Percentiles rank a stretch among this genome's conserved stretches.
Evolutionary conservation across 1,139 yeast species (phyloP).

Genomic region (Suhomyces coccinellae): DNA sequence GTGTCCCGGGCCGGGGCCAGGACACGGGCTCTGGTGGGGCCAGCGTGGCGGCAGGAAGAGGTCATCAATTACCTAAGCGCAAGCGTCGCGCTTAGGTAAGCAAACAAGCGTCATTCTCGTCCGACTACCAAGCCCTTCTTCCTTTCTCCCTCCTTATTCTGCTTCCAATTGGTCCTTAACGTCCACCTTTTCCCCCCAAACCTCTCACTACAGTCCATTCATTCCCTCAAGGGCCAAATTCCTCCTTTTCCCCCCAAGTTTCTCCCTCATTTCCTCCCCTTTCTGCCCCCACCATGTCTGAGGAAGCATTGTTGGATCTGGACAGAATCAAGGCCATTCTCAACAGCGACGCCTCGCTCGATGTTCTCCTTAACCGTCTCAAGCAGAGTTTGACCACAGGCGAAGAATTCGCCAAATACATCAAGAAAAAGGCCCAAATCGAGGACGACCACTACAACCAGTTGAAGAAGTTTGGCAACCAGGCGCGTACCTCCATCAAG

Average conservation of each 20-base stretch:
- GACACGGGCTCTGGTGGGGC: too few relatives aligned
- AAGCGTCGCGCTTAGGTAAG: slow-evolving; percentile 1
- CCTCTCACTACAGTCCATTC: not conserved
- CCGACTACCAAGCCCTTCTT: too few relatives aligned
- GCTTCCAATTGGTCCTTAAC: not conserved
- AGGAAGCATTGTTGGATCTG: slow-evolving; percentile 27
- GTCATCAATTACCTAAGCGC: not conserved
- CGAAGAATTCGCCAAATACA: slow-evolving; percentile 78
- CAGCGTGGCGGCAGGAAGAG: too few relatives aligned
- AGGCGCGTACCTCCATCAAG: slow-evolving; percentile 55
- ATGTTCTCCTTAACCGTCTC: slow-evolving; percentile 65
- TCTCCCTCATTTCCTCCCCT: too few relatives aligned
- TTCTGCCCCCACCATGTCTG: slow-evolving; percentile 13
- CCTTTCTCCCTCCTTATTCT: too few relatives aligned
- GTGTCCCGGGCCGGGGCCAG: too few relatives aligned
- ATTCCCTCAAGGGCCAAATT: not conserved
- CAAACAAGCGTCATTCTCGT: slow-evolving; percentile 1
- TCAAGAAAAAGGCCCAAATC: slow-evolving; percentile 73
- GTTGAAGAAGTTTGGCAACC: slow-evolving; percentile 62
- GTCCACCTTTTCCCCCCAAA: not conserved
- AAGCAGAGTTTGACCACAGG: slow-evolving; percentile 80
- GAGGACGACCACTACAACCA: slow-evolving; percentile 82
- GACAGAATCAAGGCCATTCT: slow-evolving; percentile 33
- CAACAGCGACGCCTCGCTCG: slow-evolving; percentile 50
- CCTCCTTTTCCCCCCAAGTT: not conserved